These are phyloP conservation scores for Polygonum maritimum DNA, from an alignment of 148 eudicot species.

Conservation along the genomic window DNA sequence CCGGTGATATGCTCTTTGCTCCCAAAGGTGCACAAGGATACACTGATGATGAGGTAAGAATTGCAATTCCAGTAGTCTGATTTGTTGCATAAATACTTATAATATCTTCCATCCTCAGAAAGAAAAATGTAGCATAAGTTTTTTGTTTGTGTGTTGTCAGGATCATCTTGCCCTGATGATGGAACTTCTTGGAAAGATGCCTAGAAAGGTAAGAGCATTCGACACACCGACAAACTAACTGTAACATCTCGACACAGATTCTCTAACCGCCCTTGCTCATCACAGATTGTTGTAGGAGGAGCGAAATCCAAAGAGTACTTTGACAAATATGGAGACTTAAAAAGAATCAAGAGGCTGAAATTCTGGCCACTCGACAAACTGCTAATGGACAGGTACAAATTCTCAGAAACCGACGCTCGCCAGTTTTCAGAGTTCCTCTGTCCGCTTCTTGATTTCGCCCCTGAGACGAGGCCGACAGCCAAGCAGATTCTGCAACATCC, in stretches of 20 bases:
- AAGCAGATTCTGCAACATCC: conserved; percentile 76
- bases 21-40: conserved; percentile 72
- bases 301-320: conserved; percentile 75
- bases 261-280: neutral
- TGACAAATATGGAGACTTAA: conserved; percentile 71
- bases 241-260: neutral
- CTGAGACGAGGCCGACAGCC: conserved; percentile 88
- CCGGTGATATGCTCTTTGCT: conserved; percentile 93
- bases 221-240: neutral
- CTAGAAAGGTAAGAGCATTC: conserved; percentile 57
- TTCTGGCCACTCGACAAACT: conserved; percentile 83
- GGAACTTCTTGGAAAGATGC: conserved; percentile 96
- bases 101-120: too few species aligned
- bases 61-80: neutral
- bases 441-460: conserved; percentile 74
- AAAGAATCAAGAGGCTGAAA: conserved; percentile 63
- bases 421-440: conserved; percentile 68
- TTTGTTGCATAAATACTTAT: too few species aligned
- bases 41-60: conserved; percentile 83
- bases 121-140: neutral
- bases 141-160: conserved; percentile 21
- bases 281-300: conserved; percentile 74
- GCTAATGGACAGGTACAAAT: conserved; percentile 64
- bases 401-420: conserved; percentile 65
- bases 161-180: conserved; percentile 97